Evolutionary conservation across 1,284 basidiomycete genomes (phyloP).

Genomic region (Stereum hirsutum): DNA sequence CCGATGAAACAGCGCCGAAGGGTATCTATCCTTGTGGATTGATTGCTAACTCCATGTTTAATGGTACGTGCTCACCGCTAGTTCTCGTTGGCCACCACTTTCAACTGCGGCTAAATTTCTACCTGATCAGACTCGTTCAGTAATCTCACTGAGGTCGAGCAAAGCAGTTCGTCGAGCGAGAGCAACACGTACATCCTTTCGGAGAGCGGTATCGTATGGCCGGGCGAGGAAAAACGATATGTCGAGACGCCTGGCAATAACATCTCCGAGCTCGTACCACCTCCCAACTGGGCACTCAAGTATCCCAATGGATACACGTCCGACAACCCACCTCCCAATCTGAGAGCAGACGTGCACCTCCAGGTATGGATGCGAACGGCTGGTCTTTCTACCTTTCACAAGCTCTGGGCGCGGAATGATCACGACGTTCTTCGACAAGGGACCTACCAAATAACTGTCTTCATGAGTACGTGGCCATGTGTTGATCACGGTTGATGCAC

Average conservation of each 20-base stretch:
- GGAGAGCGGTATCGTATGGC: conserved; percentile 84
- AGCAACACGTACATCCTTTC: conserved; percentile 68
- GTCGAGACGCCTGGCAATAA: conserved; percentile 48
- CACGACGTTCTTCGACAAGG: conserved; percentile 64
- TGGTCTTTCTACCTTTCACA: conserved; percentile 93
- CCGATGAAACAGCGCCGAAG: conserved; percentile 40
- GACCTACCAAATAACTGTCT: conserved; percentile 69
- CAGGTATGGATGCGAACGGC: conserved; percentile 99
- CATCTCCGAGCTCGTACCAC: conserved; percentile 68
- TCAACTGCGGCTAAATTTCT: too few species aligned
- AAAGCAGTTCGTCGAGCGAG: conserved; percentile 30
- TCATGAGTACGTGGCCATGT: conserved; percentile 60
- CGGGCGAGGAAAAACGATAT: conserved; percentile 90
- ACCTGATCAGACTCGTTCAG: conserved; percentile 71
- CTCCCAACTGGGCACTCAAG: conserved; percentile 79
- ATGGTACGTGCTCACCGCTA: conserved; percentile 47
- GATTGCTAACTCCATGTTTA: conserved; percentile 96
- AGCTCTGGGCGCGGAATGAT: conserved; percentile 92
- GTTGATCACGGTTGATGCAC: background rate
- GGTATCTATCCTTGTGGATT: conserved; percentile 91
- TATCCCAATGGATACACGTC: conserved; percentile 75
- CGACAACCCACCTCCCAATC: conserved; percentile 63
- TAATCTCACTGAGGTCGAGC: conserved; percentile 50
- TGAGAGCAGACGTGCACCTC: conserved; percentile 84
- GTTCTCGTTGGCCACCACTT: background rate